A percentile compares a stretch with the other conserved stretches of the same genome.
Evolutionary conservation across 2,329 filamentous ascomycete genomes (phyloP).

Genomic region (Penicillium sp.): DNA sequence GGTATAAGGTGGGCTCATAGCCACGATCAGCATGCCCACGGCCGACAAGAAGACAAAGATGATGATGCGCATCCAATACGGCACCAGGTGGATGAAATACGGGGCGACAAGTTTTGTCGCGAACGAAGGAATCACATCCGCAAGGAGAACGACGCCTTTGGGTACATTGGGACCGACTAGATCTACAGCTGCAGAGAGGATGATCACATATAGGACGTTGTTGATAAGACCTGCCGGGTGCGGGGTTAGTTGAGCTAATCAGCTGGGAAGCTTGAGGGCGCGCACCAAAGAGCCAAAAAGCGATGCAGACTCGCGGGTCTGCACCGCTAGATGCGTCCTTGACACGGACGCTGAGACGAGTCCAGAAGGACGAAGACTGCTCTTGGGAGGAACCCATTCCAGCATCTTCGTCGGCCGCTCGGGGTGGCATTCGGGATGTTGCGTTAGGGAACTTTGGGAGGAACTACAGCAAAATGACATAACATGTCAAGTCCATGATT

Average conservation of each 20-base stretch:
- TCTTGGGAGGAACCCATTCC: slow-evolving; percentile 48
- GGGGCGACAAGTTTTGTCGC: slow-evolving; percentile 82
- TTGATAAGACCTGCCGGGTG: slow-evolving; percentile 74
- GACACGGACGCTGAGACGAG: slow-evolving; percentile 67
- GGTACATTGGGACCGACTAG: slow-evolving; percentile 83
- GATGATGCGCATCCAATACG: slow-evolving; percentile 73
- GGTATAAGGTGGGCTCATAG: slow-evolving; percentile 65
- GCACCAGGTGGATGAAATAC: slow-evolving; percentile 87
- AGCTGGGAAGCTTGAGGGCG: slow-evolving; percentile 17
- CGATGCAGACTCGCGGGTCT: slow-evolving; percentile 68
- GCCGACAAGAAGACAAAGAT: slow-evolving; percentile 73
- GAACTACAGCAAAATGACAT: slow-evolving; percentile 2
- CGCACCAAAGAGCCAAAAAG: slow-evolving; percentile 93
- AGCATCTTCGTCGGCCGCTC: slow-evolving; percentile 22
- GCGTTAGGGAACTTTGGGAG: slow-evolving; percentile 2
- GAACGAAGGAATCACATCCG: slow-evolving; percentile 89
- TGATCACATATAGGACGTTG: slow-evolving; percentile 96
- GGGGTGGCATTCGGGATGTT: slow-evolving; percentile 26
- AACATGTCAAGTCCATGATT: background rate
- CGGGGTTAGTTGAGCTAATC: background rate
- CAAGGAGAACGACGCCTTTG: slow-evolving; percentile 88
- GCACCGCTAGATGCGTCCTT: slow-evolving; percentile 63
- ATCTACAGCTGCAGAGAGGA: slow-evolving; percentile 91
- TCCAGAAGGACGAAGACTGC: slow-evolving; percentile 65
- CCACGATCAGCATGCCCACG: slow-evolving; percentile 85